These are phyloP conservation scores for Tolypocladium cylindrosporum DNA, from an alignment of 2,329 filamentous ascomycete genomes.

Conservation along the genomic window DNA sequence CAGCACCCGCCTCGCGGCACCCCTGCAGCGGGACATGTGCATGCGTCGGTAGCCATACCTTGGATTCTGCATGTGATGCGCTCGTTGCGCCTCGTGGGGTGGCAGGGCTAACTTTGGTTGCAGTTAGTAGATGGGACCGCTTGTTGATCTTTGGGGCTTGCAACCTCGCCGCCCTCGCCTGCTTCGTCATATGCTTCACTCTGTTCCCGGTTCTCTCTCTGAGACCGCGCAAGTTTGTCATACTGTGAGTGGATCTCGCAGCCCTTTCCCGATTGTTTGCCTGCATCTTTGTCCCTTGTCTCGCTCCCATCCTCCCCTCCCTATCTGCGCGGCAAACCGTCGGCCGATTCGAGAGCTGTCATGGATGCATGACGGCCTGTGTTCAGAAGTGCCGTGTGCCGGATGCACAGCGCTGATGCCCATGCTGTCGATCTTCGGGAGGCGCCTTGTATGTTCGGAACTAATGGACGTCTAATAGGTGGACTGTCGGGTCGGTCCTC, in stretches of 20 bases:
- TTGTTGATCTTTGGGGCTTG: conserved; percentile 85
- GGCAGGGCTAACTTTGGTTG: conserved; percentile 24
- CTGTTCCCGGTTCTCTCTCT: conserved; percentile 76
- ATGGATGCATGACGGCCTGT: background rate
- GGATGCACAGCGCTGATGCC: background rate
- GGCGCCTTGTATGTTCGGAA: conserved; percentile 1
- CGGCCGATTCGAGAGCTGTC: background rate
- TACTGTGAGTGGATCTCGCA: conserved; percentile 63
- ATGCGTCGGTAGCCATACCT: conserved; percentile 21
- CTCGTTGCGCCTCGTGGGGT: conserved; percentile 30
- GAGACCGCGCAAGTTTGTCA: conserved; percentile 87
- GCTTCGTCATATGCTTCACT: conserved; percentile 89
- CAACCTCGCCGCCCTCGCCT: conserved; percentile 78
- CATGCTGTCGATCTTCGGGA: conserved; percentile 2
- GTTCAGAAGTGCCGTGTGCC: background rate
- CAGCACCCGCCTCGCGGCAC: conserved; percentile 16
- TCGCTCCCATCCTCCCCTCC: conserved; percentile 3
- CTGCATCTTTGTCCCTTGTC: conserved; percentile 3
- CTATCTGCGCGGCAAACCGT: conserved; percentile 1
- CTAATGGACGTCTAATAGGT: conserved; percentile 46
- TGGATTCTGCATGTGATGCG: conserved; percentile 31
- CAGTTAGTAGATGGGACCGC: conserved; percentile 96
- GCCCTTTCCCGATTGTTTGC: conserved; percentile 5
- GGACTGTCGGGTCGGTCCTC: conserved; percentile 84
- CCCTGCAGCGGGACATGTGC: conserved; percentile 39